phyloP scores from a whole-genome alignment of 2,329 filamentous ascomycete genomes.

The Epichloe coenophiala region DNA sequence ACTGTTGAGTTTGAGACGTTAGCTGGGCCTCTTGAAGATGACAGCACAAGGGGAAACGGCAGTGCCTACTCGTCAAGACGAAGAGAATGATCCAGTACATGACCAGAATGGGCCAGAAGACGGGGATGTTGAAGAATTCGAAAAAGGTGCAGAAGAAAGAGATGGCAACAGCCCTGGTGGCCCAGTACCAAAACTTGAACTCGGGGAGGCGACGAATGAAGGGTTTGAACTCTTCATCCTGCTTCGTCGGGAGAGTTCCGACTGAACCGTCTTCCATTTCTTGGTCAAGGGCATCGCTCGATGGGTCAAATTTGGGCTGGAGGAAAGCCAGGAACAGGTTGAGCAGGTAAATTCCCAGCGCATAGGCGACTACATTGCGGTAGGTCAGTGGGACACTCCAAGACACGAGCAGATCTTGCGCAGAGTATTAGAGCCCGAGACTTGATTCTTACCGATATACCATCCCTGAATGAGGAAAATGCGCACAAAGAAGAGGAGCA shows the following conservation, averaged over 20 bases:
- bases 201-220: constrained; percentile 93
- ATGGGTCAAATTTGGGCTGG: constrained; percentile 96
- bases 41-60: neutral
- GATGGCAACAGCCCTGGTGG: constrained; percentile 74
- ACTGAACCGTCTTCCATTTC: constrained; percentile 89
- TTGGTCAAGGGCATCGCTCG: constrained; percentile 78
- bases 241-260: constrained; percentile 77
- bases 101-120: constrained; percentile 97
- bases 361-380: constrained; percentile 67
- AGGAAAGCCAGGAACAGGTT: constrained; percentile 99
- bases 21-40: neutral
- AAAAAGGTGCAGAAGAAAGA: constrained; percentile 87
- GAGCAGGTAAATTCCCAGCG: constrained; percentile 93
- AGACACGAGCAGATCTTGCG: neutral
- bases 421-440: neutral
- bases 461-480: constrained; percentile 91
- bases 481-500: constrained; percentile 73
- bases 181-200: constrained; percentile 99
- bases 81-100: constrained; percentile 99
- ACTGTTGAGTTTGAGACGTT: constrained; percentile 37
- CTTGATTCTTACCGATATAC: constrained; percentile 70
- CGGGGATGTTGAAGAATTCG: constrained; percentile 85
- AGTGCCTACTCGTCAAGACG: constrained; percentile 72
- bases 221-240: constrained; percentile 93
- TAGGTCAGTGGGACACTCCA: neutral